Evolutionary conservation across 225 moss, liverwort and hornwort genomes (phyloP), one percentile per base, ranked within the genome.

Genomic region (Physcomitrellopsis africana): DNA sequence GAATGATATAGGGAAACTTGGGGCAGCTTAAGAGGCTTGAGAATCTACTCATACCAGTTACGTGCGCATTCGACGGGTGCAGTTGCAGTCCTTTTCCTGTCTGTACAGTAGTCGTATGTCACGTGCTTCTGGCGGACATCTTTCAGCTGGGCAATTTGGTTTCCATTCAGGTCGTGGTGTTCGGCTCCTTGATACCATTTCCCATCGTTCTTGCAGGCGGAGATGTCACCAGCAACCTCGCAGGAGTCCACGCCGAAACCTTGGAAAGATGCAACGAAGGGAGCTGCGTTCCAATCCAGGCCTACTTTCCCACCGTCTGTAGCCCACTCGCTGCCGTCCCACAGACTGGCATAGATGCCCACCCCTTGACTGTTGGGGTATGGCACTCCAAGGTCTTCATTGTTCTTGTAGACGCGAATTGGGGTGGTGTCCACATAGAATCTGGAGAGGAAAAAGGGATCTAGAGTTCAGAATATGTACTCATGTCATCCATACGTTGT

Each of bases 311-410:
- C 89, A n/a, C 89, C 86, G 52, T 86, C 52, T 2, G 89, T 89
- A 49, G 89, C 89, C 89, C 89, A 89, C 4, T 16, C 2, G 81
- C 89, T 84, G 37, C 89, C 89, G 46, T 89, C 86, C 89, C 89
- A 89, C 23, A 89, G 75, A 61, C 89, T 89, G 29, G 86, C 86
- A 54, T 83, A 83, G 74, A 89, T 83, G 48, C 85, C 83, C 45
- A 86, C 74, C 29, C 85, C 80, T 53, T 83, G 86, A 67, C 48
- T 81, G 72, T 86, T 89, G 73, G 89, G 89, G 79, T 74, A 89
- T 9, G 86, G 77, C 60, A 89, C 79, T 44, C 89, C 89, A 14
- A 86, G 69, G n/a, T 72, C 72, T 72, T 86, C 89, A 60, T 8
- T 83, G 77, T 89, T 89, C 72, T 78, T 83, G 80, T 20, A 89